Evolutionary conservation across 2,329 filamentous ascomycete species (phyloP).

Genomic region (Xylaria sp.): DNA sequence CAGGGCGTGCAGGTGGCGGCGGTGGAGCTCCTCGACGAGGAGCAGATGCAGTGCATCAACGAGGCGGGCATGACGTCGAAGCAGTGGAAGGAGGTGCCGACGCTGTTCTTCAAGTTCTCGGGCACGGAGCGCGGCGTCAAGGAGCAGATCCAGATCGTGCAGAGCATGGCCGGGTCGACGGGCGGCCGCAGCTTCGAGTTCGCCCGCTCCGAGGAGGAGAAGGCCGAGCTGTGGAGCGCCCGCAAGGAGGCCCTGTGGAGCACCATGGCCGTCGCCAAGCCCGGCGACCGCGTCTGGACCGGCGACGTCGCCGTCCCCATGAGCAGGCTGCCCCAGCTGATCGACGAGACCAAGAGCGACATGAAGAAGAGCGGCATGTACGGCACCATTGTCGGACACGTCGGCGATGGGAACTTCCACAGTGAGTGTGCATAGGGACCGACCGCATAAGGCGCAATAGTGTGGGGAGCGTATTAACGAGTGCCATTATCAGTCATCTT

Average conservation of each 20-base stretch:
- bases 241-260: constrained; percentile 85
- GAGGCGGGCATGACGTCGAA: constrained; percentile 59
- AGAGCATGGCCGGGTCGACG: constrained; percentile 41
- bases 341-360: constrained; percentile 73
- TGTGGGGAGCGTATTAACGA: constrained; percentile 17
- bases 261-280: constrained; percentile 68
- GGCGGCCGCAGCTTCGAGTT: constrained; percentile 77
- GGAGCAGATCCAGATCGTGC: constrained; percentile 65
- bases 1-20: constrained; percentile 76
- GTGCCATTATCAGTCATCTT: constrained; percentile 54
- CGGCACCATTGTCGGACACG: constrained; percentile 70
- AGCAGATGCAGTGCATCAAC: constrained; percentile 67
- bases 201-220: constrained; percentile 69
- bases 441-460: background rate
- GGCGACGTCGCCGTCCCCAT: constrained; percentile 86
- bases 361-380: constrained; percentile 59
- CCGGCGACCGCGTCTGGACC: constrained; percentile 77
- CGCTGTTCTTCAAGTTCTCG: constrained; percentile 73
- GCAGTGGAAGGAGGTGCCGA: constrained; percentile 65
- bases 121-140: constrained; percentile 69
- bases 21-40: constrained; percentile 78
- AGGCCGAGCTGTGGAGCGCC: constrained; percentile 78
- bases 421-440: constrained; percentile 44
- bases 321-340: constrained; percentile 71
- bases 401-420: constrained; percentile 81